Percentiles rank a stretch among this genome's conserved stretches.
Evolutionary conservation across 345 rosid genomes (phyloP).

Genomic region (Rubroshorea leprosula): DNA sequence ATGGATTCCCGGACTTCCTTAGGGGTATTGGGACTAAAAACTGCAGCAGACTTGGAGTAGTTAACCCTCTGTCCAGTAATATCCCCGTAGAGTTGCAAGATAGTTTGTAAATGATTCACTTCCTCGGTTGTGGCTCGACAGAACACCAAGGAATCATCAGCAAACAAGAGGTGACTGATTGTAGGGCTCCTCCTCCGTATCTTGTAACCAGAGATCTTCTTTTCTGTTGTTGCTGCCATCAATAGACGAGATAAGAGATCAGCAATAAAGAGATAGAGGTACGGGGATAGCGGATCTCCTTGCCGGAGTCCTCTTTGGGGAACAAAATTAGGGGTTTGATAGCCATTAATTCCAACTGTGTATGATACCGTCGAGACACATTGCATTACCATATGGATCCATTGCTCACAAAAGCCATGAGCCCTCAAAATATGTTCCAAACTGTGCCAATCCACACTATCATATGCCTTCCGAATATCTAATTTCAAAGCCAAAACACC

Average conservation of each 20-base stretch:
- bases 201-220: background rate
- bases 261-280: background rate
- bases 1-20: background rate
- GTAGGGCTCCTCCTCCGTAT: background rate
- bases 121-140: background rate
- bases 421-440: too few relatives aligned
- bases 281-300: background rate
- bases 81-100: background rate
- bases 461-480: background rate
- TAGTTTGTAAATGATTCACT: too few relatives aligned
- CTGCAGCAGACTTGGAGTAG: background rate
- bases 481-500: background rate
- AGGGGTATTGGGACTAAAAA: background rate
- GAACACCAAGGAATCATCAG: background rate
- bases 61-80: background rate
- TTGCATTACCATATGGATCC: too few relatives aligned
- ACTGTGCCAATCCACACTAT: background rate
- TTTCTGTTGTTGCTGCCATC: background rate
- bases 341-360: background rate
- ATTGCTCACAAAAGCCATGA: too few relatives aligned
- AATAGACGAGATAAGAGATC: background rate
- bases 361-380: background rate
- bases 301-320: background rate
- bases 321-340: background rate
- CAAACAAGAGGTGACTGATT: background rate